These are phyloP conservation scores for Diaporthe citrichinensis DNA, from an alignment of 2,329 filamentous ascomycete species.

Conservation along the genomic window DNA sequence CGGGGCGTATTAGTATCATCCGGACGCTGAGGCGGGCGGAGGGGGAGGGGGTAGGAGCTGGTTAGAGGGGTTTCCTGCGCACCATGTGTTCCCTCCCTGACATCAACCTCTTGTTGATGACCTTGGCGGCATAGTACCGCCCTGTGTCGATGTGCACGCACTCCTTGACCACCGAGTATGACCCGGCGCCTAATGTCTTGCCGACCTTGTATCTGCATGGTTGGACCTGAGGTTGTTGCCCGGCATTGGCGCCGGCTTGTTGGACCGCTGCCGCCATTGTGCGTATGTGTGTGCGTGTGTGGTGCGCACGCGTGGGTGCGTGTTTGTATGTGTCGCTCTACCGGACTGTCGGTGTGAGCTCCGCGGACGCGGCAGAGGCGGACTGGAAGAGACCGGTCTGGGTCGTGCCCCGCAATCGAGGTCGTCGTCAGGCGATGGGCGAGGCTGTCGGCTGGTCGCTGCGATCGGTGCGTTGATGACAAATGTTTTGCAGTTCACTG, in stretches of 20 bases:
- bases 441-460: conserved; percentile 11
- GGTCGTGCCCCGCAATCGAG: conserved; percentile 35
- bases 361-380: background rate
- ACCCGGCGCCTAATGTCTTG: conserved; percentile 96
- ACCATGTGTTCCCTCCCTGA: conserved; percentile 99
- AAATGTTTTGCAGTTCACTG: background rate
- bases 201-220: conserved; percentile 99
- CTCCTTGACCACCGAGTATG: conserved; percentile 98
- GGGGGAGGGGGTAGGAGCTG: background rate
- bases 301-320: background rate
- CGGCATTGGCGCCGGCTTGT: conserved; percentile 43
- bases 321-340: background rate
- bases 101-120: conserved; percentile 99
- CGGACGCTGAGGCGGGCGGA: background rate
- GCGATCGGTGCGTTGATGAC: conserved; percentile 6
- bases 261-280: conserved; percentile 42
- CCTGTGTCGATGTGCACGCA: conserved; percentile 99
- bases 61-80: conserved; percentile 45
- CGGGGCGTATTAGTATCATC: conserved; percentile 18
- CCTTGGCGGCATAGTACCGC: conserved; percentile 97
- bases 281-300: background rate
- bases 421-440: conserved; percentile 28
- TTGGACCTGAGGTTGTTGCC: conserved; percentile 77
- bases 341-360: conserved; percentile 31
- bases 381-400: conserved; percentile 24